phyloP scores from a whole-genome alignment of 2,329 filamentous ascomycete genomes.

The Cryphonectria naterciae region DNA sequence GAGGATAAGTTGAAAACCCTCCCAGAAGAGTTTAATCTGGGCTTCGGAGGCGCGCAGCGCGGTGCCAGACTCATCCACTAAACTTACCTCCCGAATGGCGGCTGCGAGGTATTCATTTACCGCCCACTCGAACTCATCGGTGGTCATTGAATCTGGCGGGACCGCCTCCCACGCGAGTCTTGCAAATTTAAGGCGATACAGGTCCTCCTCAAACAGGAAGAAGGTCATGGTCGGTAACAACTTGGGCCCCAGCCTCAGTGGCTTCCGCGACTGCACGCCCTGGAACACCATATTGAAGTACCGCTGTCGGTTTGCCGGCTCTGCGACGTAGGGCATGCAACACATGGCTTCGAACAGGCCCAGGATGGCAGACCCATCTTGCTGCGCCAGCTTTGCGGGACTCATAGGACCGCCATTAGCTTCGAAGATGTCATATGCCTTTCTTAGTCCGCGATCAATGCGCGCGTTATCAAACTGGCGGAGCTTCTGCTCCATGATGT shows the following conservation, averaged over 20 bases:
- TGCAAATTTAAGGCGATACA: slow-evolving; percentile 69
- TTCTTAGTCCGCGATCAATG: slow-evolving; percentile 47
- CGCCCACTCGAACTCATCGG: slow-evolving; percentile 84
- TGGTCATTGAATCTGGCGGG: slow-evolving; percentile 62
- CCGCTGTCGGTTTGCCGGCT: slow-evolving; percentile 50
- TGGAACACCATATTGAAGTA: slow-evolving; percentile 84
- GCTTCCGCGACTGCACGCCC: slow-evolving; percentile 76
- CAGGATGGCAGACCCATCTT: slow-evolving; percentile 66
- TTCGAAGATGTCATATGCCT: slow-evolving; percentile 53
- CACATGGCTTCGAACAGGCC: slow-evolving; percentile 88
- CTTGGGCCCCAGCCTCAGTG: slow-evolving; percentile 74
- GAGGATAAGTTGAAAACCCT: slow-evolving; percentile 75
- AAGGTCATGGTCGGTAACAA: slow-evolving; percentile 79
- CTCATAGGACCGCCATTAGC: slow-evolving; percentile 49
- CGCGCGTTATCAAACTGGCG: slow-evolving; percentile 43
- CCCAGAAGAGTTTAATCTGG: slow-evolving; percentile 76
- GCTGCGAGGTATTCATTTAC: slow-evolving; percentile 73
- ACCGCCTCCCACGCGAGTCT: slow-evolving; percentile 69
- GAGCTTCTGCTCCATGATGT: slow-evolving; percentile 46
- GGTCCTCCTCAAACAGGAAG: slow-evolving; percentile 79
- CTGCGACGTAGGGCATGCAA: slow-evolving; percentile 74
- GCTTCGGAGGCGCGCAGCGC: slow-evolving; percentile 41
- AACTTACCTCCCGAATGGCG: slow-evolving; percentile 52
- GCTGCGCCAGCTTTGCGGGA: slow-evolving; percentile 49
- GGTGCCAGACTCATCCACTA: slow-evolving; percentile 11